Percentiles rank a stretch among this genome's conserved stretches.
phyloP scores from a whole-genome alignment of 2,329 filamentous ascomycete genomes.

The Beauveria australis region DNA sequence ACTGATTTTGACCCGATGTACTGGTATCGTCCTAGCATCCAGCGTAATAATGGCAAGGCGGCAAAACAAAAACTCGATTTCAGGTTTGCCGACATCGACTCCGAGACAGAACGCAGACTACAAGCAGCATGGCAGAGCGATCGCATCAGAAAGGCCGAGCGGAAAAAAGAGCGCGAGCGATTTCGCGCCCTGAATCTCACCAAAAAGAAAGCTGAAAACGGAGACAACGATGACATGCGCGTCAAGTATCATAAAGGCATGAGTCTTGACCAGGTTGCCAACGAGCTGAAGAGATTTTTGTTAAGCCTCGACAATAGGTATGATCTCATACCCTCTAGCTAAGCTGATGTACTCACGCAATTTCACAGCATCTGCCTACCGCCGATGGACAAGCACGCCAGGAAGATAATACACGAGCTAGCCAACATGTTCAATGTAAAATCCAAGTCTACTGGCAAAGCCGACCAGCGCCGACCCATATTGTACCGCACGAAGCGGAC shows the following conservation, averaged over 20 bases:
- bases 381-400: conserved; percentile 71
- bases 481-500: conserved; percentile 69
- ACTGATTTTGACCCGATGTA: conserved; percentile 82
- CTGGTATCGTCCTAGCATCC: conserved; percentile 61
- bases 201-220: conserved; percentile 46
- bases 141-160: conserved; percentile 60
- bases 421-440: conserved; percentile 69
- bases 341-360: conserved; percentile 32
- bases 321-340: neutral
- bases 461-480: conserved; percentile 63
- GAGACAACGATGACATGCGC: conserved; percentile 50
- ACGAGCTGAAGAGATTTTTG: conserved; percentile 67
- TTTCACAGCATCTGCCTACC: conserved; percentile 51
- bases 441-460: conserved; percentile 74
- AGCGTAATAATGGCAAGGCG: conserved; percentile 54
- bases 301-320: conserved; percentile 54
- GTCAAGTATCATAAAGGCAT: conserved; percentile 69
- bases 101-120: conserved; percentile 55
- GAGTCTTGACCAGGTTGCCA: conserved; percentile 58
- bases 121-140: conserved; percentile 57
- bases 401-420: conserved; percentile 73
- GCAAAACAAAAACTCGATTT: conserved; percentile 38
- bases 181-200: conserved; percentile 59
- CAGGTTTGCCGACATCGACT: conserved; percentile 51
- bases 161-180: conserved; percentile 62